Evolutionary conservation across 2,329 filamentous ascomycete genomes (phyloP), one percentile per base, ranked within the genome.

Genomic region (Rutstroemia sp.): DNA sequence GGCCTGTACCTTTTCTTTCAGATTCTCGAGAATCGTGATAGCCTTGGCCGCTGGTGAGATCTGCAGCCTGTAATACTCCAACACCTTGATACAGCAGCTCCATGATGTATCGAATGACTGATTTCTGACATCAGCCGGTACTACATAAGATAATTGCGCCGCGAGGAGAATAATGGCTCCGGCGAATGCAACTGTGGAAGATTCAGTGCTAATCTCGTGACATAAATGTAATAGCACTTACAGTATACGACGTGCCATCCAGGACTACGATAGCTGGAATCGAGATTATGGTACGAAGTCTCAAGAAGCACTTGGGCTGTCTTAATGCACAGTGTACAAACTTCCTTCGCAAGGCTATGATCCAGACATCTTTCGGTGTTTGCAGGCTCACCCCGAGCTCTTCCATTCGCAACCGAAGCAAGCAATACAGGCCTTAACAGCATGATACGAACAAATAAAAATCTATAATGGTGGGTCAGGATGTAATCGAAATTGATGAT

Each of bases 181-280:
- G 21, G 60, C 42, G 38, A 61, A 61, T 30, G 59, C 49, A 47
- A 61, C 60, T 61, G 5, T 7, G 7, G 9, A 17, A 14, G 19
- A 16, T 50, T 37, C 23, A 50, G 17, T 45, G 42, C 25, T 19
- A 23, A 8, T 27, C 25, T 23, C 44, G 16, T 14, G 23, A 6
- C 2, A 8, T n/a, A 23, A 34, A 16, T n/a, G 4, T n/a, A 5
- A 51, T 38, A 14, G 19, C 37, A 44, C 59, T 56, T 53, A 64
- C 61, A 62, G 41, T 63, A 62, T 27, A 63, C 55, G 23, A 38
- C 58, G 49, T 63, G 60, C 62, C 62, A 64, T 9, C 46, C 49
- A n/a, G 62, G 57, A 37, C 51, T 60, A 30, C 56, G 41, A 41
- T 60, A 59, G 4, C 42, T 23, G 6, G 39, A 54, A 6, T 50